Base-by-base conservation (phyloP, 1,284 basidiomycete species). In the Amanita bisporigera region DNA sequence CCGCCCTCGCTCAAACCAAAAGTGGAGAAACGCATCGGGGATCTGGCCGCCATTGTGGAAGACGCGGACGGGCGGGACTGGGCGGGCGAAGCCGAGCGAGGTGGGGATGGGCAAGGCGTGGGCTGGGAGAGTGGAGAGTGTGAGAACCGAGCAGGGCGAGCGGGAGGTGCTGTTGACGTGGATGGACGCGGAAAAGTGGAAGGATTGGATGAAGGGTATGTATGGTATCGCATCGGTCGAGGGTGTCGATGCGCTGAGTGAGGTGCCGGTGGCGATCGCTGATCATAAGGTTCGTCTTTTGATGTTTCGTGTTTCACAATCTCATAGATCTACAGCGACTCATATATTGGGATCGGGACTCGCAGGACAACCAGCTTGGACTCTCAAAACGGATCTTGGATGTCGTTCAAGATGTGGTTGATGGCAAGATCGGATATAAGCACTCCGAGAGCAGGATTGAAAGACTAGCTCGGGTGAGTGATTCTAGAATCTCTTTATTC, bases 141-240 rank as follows among this genome's bases (percentile, higher is more conserved):
- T 64, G 41, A 57, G 47, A 41, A 47, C 59, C 14, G 61, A 71
- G 33, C 69, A 10, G 58, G 70, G 75, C n/a, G 81, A 78, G 11
- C 82, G 88, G 58, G 87, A 90, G 17, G 90, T 97, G 0, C 86
- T 95, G 63, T 97, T 96, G 79, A 86, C 90, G 10, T 94, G 90
- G 88, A 95, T 97, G 86, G 93, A 97, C 74, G 86, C 83, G 0
- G 88, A 88, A 29, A 86, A 85, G 76, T 97, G 95, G 95, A 83
- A 80, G 21, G 89, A 86, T 64, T 97, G 95, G 95, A 82, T 97
- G 79, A 94, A 92, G 83, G 90, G 88, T 71, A 95, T 94, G 87
- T 97, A 97, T 78, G 90, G 90, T 1, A 81, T 94, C 68, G 81
- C 81, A 65, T 75, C 73, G 24, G 75, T 73, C 57, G 73, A 73